Conservation (phyloP, 345 rosid genomes). For the Rhodamnia rubescens region DNA sequence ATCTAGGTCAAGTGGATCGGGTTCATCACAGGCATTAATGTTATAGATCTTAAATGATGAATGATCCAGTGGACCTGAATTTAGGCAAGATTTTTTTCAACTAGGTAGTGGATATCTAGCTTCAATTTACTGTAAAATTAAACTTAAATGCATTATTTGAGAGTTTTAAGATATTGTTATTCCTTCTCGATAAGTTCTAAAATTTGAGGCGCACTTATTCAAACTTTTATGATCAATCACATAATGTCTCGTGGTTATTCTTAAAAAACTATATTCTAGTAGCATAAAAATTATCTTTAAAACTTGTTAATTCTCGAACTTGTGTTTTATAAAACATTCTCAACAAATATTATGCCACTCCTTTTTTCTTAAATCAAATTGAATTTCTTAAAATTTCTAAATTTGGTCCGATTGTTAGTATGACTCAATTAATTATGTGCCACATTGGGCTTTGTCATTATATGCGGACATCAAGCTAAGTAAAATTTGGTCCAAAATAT, state of each 20-base stretch:
- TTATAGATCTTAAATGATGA: neutral
- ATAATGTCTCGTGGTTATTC: neutral
- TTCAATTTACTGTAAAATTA: neutral
- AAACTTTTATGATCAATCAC: accelerated
- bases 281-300: neutral
- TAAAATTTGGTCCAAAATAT: neutral
- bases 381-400: too few relatives aligned
- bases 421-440: neutral
- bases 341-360: accelerated
- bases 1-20: neutral
- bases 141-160: neutral
- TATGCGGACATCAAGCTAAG: accelerated
- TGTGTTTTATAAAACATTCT: neutral
- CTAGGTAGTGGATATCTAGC: neutral
- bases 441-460: neutral
- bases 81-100: neutral
- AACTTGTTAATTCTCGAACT: neutral
- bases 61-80: neutral
- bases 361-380: neutral
- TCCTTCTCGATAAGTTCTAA: neutral
- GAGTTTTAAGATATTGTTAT: neutral
- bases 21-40: neutral
- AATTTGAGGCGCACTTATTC: neutral
- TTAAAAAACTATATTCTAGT: neutral
- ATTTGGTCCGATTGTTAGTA: neutral